Conservation (phyloP, 441 rosid genomes). For the Theobroma grandiflorum region DNA sequence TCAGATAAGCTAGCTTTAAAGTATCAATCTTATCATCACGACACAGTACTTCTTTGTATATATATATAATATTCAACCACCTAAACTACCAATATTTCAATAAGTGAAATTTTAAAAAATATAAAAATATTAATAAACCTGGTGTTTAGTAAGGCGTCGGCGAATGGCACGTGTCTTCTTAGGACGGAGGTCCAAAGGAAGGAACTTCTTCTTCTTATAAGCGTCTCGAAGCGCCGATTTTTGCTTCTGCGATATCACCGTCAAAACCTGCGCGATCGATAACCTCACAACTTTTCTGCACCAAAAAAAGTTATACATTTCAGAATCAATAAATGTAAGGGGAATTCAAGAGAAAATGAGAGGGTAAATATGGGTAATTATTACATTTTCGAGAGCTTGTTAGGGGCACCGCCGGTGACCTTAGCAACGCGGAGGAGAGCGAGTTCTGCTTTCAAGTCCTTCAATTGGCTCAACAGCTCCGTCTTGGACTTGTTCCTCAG, state of each 20-base stretch:
- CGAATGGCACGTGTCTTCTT: conserved; percentile 97
- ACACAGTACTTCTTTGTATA: neutral
- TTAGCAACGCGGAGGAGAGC: conserved; percentile 96
- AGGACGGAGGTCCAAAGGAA: conserved; percentile 97
- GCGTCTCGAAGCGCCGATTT: conserved; percentile 85
- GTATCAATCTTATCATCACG: neutral
- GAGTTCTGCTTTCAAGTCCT: conserved; percentile 84
- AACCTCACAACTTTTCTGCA: conserved; percentile 89
- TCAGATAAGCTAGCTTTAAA: neutral
- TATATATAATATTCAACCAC: neutral
- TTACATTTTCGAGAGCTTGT: conserved; percentile 97
- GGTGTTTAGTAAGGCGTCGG: conserved; percentile 87
- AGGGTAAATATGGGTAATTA: neutral
- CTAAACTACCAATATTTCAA: neutral
- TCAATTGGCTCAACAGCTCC: conserved; percentile 77
- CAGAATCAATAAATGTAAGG: neutral
- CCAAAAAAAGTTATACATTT: neutral
- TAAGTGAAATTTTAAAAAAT: neutral
- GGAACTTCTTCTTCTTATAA: conserved; percentile 82
- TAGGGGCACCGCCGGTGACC: conserved; percentile 97
- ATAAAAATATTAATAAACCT: conserved; percentile 47
- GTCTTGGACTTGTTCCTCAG: conserved; percentile 81
- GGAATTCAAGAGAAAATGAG: neutral
- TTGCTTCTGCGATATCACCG: conserved; percentile 92
- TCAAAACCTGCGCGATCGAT: conserved; percentile 94